Evolutionary conservation across 2,329 filamentous ascomycete genomes (phyloP), one percentile per base, ranked within the genome.

Genomic region (Fusarium piperis): DNA sequence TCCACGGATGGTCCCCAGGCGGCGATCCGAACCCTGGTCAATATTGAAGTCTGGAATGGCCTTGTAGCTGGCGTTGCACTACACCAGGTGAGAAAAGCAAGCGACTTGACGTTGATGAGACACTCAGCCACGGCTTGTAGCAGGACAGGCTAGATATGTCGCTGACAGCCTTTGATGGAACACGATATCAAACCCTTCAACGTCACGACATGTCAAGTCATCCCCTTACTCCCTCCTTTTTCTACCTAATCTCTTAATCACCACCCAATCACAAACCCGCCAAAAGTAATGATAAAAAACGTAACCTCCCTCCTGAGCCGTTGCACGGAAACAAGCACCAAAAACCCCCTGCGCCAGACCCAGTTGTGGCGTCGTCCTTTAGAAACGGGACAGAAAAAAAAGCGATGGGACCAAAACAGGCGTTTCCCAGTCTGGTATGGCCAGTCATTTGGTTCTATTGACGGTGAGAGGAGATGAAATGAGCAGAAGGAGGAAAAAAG

Each of bases 341-440:
- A 53, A 11, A 13, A 23, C 18, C 57, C 55, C 57, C 23, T 36
- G 41, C 32, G 57, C 39, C 41, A 51, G 12, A 51, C 57, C 57
- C 32, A 59, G 57, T 59, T 59, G 57, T 59, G 57, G 57, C 57
- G 57, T 59, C 57, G 48, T 44, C 30, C 57, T 59, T 39, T 59
- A 13, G 46, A 39, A 28, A 30, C 38, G 20, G 56, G 39, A 32
- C 28, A 35, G 38, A 48, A 48, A 48, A 33, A 44, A 57, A 39
- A 26, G 6, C 7, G 18, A 23, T 28, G 20, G 15, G 26, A 33
- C 23, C 28, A 35, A 20, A 46, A 59, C 38, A 59, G 16, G 30
- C 56, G 39, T 44, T 59, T 26, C 56, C 39, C 6, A 35, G 9
- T 20, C 1, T 6, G 39, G 56, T n/a, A 58, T 33, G 23, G 55